These are phyloP conservation scores for Phytophthora sp. DNA, from an alignment of 352 stramenopile genomes.

Conservation along the genomic window DNA sequence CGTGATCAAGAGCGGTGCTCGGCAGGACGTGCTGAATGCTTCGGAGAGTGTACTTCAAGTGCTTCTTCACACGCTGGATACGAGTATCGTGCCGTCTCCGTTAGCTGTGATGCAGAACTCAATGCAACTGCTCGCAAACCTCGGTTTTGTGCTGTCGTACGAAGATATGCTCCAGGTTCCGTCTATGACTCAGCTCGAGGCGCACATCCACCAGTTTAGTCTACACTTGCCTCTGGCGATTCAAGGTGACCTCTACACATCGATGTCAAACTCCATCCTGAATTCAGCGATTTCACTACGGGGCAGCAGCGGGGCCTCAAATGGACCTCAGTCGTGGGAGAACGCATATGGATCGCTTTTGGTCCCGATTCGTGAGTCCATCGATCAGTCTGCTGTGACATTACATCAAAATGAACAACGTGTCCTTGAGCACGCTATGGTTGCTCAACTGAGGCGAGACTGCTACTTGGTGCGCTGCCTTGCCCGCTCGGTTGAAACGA, in stretches of 20 bases:
- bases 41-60: conserved; percentile 60
- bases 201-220: conserved; percentile 78
- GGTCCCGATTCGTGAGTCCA: conserved; percentile 71
- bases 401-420: conserved; percentile 80
- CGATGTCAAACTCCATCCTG: conserved; percentile 81
- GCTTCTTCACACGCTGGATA: conserved; percentile 64
- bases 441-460: conserved; percentile 73
- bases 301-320: conserved; percentile 26
- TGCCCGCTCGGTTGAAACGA: conserved; percentile 70
- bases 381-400: conserved; percentile 68
- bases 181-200: conserved; percentile 73
- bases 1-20: conserved; percentile 57
- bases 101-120: conserved; percentile 68
- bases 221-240: conserved; percentile 71
- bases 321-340: conserved; percentile 49
- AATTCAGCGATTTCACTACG: conserved; percentile 77
- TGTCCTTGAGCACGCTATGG: conserved; percentile 66
- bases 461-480: conserved; percentile 74
- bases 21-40: conserved; percentile 57
- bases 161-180: conserved; percentile 70
- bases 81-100: conserved; percentile 68
- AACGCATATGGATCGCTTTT: conserved; percentile 66
- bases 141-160: conserved; percentile 72
- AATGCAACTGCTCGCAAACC: conserved; percentile 69
- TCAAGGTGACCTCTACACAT: conserved; percentile 79